Evolutionary conservation across 768 basidiomycete species (phyloP).

Genomic region (Vararia minispora): DNA sequence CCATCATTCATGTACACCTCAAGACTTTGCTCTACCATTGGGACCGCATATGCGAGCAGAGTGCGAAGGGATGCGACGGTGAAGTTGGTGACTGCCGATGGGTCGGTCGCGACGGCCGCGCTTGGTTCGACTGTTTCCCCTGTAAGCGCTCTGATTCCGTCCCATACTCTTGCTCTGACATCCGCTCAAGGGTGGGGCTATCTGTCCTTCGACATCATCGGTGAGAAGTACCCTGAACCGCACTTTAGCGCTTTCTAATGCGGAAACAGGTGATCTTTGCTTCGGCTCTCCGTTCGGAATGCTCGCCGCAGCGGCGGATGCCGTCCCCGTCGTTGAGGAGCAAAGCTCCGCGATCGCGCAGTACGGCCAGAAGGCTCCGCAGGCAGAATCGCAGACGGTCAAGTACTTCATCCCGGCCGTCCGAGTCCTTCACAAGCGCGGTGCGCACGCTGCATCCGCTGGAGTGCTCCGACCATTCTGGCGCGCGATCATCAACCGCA

Average conservation of each 20-base stretch:
- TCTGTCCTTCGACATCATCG: slow-evolving; percentile 60
- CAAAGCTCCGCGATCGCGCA: slow-evolving; percentile 38
- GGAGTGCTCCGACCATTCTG: slow-evolving; percentile 66
- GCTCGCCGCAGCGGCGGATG: slow-evolving; percentile 63
- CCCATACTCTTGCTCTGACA: background rate
- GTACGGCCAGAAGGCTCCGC: no score
- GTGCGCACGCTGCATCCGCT: slow-evolving; percentile 78
- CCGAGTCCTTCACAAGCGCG: slow-evolving; percentile 79
- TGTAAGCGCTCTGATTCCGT: slow-evolving; percentile 31
- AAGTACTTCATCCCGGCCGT: no score
- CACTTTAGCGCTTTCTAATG: background rate
- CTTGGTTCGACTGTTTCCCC: slow-evolving; percentile 60
- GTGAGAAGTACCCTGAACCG: slow-evolving; percentile 15
- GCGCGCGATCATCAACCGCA: slow-evolving; percentile 46
- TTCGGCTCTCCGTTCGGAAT: slow-evolving; percentile 88
- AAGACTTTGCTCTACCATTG: slow-evolving; percentile 54
- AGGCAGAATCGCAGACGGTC: no score
- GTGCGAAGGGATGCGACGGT: slow-evolving; percentile 45
- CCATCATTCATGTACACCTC: slow-evolving; percentile 53
- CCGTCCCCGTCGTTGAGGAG: slow-evolving; percentile 56
- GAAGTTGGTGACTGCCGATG: slow-evolving; percentile 52
- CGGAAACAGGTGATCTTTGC: slow-evolving; percentile 62
- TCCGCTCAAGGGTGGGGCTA: slow-evolving; percentile 33
- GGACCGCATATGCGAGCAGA: slow-evolving; percentile 54
- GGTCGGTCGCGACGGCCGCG: slow-evolving; percentile 41